Base-by-base conservation (phyloP, 495 filamentous ascomycete genomes). In the Lepidopterella palustris region DNA sequence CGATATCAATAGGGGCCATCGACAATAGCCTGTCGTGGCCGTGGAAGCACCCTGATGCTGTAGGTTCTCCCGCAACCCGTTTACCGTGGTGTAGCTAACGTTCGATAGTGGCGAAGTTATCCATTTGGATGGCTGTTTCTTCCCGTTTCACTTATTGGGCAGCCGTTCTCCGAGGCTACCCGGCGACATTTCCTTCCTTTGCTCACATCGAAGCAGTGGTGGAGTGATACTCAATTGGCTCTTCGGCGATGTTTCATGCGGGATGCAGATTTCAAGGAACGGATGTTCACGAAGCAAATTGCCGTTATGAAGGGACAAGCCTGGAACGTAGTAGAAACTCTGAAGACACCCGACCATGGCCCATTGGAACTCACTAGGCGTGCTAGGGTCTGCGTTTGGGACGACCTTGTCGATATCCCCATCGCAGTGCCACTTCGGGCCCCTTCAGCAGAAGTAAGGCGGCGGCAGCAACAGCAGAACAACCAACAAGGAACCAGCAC, bases 271-370 rank as follows among this genome's bases (percentile, higher is more conserved):
- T 98, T 98, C 71, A 89, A 97, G 67, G 93, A 98, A 74, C 85
- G 87, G 72, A 98, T 98, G 93, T 98, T 95, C 73, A 90, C 89
- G 18, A 81, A 87, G 54, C 93, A 98, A 68, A 96, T 97, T 49
- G 92, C 95, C 0, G 93, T 98, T 40, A 93, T 98, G 88, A 98
- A 98, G 75, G 93, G 93, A 4, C 93, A 98, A 68, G 93, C 95
- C 8, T 98, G 92, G 89, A 98, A 98, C 72, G 93, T 98, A 2
- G 91, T 98, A 8, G 93, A 98, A 76, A 96, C 92, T 10, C 77
- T 98, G 53, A 98, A 98, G 69, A 87, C 85, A 3, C 79, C 81
- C 0, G 95, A 96, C 71, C 92, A 97, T 64, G 93, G 93, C 1
- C 93, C 93, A 1, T 77, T 98, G 18, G 93, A 98, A 73, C 79